A percentile compares a stretch with the other conserved stretches of the same genome.
phyloP scores from a whole-genome alignment of 495 filamentous ascomycete species.

The Aspergillus carlsbadensis region DNA sequence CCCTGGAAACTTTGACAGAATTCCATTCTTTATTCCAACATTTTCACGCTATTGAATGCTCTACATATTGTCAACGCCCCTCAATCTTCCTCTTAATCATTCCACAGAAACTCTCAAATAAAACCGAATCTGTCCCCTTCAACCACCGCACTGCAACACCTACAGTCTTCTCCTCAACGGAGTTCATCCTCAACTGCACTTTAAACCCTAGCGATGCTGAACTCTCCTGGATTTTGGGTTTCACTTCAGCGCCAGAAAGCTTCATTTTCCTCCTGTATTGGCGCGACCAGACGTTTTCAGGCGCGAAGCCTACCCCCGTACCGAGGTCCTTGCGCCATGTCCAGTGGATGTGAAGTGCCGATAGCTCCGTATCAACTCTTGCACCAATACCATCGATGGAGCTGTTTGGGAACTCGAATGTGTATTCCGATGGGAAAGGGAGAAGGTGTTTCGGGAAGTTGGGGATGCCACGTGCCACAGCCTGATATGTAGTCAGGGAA shows the following conservation, averaged over 20 bases:
- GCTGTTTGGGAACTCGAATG: constrained; percentile 38
- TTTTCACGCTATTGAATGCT: not conserved
- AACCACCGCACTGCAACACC: constrained; percentile 66
- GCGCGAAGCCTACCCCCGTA: constrained; percentile 54
- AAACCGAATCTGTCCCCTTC: constrained; percentile 66
- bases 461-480: constrained; percentile 55
- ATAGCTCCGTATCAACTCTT: constrained; percentile 40
- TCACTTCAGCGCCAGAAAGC: constrained; percentile 21
- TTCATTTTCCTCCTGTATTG: constrained; percentile 58
- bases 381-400: constrained; percentile 28
- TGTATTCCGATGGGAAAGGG: constrained; percentile 57
- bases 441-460: constrained; percentile 59
- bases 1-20: not conserved
- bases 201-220: constrained; percentile 47
- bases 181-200: constrained; percentile 34
- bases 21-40: not conserved
- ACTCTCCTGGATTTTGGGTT: constrained; percentile 26
- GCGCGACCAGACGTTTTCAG: constrained; percentile 71
- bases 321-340: constrained; percentile 41
- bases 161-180: constrained; percentile 24
- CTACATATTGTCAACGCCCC: constrained; percentile 16
- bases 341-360: constrained; percentile 51
- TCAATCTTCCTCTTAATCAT: constrained; percentile 64
- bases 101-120: constrained; percentile 90
- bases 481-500: constrained; percentile 31